Evolutionary conservation across 2,329 filamentous ascomycete genomes (phyloP).

Genomic region (Cytospora chrysosperma): DNA sequence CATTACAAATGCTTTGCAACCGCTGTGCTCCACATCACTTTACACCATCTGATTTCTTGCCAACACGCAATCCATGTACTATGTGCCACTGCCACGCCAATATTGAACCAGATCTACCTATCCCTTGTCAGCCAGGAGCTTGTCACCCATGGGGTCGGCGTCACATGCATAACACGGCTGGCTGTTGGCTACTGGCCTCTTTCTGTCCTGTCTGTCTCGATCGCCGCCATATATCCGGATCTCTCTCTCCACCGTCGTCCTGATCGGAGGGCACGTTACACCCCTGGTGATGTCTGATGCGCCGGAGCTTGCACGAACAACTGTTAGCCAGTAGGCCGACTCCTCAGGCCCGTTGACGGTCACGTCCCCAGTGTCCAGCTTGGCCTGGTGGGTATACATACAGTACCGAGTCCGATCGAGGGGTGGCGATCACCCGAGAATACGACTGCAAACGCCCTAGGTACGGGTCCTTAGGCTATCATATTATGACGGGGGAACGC

Average conservation of each 20-base stretch:
- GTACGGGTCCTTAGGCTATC: background rate
- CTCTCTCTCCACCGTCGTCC: background rate
- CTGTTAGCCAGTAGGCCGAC: too few relatives aligned
- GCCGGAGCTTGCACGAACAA: too few relatives aligned
- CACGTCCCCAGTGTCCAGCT: too few relatives aligned
- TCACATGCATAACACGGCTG: too few relatives aligned
- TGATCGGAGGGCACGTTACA: too few relatives aligned
- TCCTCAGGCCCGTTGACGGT: background rate
- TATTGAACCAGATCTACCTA: background rate
- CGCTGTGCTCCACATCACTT: background rate
- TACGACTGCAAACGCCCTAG: background rate
- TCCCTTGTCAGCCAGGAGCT: background rate
- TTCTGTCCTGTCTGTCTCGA: too few relatives aligned
- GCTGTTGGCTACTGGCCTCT: background rate
- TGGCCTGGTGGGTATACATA: too few relatives aligned
- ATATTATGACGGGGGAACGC: background rate
- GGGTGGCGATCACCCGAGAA: background rate
- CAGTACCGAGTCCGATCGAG: background rate
- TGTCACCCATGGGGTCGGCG: too few relatives aligned
- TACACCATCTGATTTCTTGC: background rate
- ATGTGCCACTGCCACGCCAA: too few relatives aligned
- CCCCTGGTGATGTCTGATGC: background rate
- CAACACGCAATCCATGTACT: too few relatives aligned
- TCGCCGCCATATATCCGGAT: background rate
- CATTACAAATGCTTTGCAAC: too few relatives aligned